Evolutionary conservation across 2,329 filamentous ascomycete genomes (phyloP), one percentile per base, ranked within the genome.

Genomic region (Epichloe hybrida): DNA sequence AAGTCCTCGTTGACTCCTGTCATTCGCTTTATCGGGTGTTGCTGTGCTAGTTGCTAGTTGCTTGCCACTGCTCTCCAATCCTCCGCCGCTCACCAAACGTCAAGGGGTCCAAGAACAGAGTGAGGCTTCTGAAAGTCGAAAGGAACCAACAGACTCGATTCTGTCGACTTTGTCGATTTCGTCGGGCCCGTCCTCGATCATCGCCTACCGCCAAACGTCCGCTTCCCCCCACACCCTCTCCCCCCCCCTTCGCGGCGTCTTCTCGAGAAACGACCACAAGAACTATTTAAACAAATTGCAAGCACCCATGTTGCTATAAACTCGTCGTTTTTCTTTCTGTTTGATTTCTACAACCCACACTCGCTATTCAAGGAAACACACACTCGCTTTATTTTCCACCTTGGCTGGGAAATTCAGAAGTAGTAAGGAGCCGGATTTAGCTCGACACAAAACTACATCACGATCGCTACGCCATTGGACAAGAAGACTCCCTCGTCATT

Each of bases 1-100:
- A 83, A 83, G 79, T 80, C 80, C 80, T 83, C 80, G 80, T 75
- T 71, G 80, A 74, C 80, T 83, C 80, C 80, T 81, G 79, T 83
- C 80, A 81, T 79, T 84, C 80, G 80, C 80, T 84, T 81, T 71
- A 68, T 66, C n/a, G 47, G 20, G 40, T 64, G 67, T 9, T 31
- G 27, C 9, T 31, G 27, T 67, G 27, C 27, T 31, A 31, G 66
- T 60, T 31, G 27, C 27, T 31, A 11, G 66, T 60, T 31, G 27
- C 27, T 44, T 62, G 66, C 70, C 70, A 67, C 65, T 66, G 66
- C 61, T 62, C 61, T 67, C 62, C 61, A 64, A 51, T 51, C 53
- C 37, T 49, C 50, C 8, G 27, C 27, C 27, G 27, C 27, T 31
- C 27, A 31, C 7, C 27, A 31, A 31, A 31, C 27, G 27, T 31